Conservation (phyloP, 164 flowering plant species). For the Nelumbo lutea region DNA sequence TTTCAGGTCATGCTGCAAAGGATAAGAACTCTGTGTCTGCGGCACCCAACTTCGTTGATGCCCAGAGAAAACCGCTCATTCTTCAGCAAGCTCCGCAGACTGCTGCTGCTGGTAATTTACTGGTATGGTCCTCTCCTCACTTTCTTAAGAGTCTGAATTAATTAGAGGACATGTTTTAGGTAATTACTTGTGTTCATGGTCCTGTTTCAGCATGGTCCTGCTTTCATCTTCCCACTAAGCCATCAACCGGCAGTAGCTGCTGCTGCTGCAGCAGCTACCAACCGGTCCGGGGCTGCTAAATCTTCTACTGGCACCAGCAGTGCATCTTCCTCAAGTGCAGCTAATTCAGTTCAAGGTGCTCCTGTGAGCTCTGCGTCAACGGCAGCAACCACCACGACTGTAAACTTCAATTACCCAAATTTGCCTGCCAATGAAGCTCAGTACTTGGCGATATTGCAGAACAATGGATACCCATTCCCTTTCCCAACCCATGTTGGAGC, state of each 20-base stretch:
- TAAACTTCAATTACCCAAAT: conserved; percentile 75
- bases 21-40: conserved; percentile 48
- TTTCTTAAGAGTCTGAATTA: not conserved
- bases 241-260: conserved; percentile 73
- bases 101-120: conserved; percentile 54
- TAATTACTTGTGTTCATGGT: not conserved
- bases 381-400: conserved; percentile 34
- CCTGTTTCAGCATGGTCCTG: conserved; percentile 69
- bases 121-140: conserved; percentile 40
- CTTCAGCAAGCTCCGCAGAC: conserved; percentile 67
- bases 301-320: conserved; percentile 26
- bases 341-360: conserved; percentile 32
- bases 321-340: conserved; percentile 27
- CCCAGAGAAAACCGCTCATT: conserved; percentile 68
- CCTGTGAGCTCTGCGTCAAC: conserved; percentile 31
- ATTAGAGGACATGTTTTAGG: not conserved
- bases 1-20: conserved; percentile 26
- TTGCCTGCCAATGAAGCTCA: conserved; percentile 76
- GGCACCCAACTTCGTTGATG: conserved; percentile 31
- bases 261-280: conserved; percentile 8
- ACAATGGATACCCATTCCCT: conserved; percentile 70
- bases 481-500: conserved; percentile 74
- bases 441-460: conserved; percentile 78
- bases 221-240: conserved; percentile 71
- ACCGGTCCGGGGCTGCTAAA: conserved; percentile 42